Percentiles rank a stretch among this genome's conserved stretches.
Evolutionary conservation across 345 rosid species (phyloP).

Genomic region (Acer yangbiense): DNA sequence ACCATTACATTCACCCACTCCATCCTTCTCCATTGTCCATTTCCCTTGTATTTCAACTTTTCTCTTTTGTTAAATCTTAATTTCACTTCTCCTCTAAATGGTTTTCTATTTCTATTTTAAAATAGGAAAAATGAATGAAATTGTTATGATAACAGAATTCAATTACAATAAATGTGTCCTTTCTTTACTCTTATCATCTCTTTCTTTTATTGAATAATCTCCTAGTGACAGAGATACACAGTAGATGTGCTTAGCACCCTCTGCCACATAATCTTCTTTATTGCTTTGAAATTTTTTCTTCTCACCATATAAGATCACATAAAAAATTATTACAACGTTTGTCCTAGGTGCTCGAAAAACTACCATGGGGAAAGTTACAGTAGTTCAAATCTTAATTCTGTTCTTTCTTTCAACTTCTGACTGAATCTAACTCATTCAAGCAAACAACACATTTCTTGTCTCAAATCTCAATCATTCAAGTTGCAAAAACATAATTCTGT

Average conservation of each 20-base stretch:
- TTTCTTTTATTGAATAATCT: background rate
- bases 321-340: background rate
- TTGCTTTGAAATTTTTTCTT: background rate
- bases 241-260: background rate
- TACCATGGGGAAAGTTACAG: background rate
- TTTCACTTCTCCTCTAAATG: background rate
- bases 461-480: background rate
- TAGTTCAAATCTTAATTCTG: background rate
- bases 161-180: background rate
- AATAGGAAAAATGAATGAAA: background rate
- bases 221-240: background rate
- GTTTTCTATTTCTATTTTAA: background rate
- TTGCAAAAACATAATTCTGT: background rate
- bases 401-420: background rate
- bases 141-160: background rate
- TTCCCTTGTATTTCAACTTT: background rate
- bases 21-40: no score
- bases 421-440: constrained; percentile 1
- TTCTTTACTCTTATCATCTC: background rate
- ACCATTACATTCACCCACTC: no score
- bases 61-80: background rate
- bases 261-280: background rate
- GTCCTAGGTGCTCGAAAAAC: background rate
- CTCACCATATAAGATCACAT: background rate
- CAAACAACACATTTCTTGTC: background rate